Percentiles rank a stretch among this genome's conserved stretches.
Conservation (phyloP, 2,329 filamentous ascomycete genomes). For the Clonostachys rosea region DNA sequence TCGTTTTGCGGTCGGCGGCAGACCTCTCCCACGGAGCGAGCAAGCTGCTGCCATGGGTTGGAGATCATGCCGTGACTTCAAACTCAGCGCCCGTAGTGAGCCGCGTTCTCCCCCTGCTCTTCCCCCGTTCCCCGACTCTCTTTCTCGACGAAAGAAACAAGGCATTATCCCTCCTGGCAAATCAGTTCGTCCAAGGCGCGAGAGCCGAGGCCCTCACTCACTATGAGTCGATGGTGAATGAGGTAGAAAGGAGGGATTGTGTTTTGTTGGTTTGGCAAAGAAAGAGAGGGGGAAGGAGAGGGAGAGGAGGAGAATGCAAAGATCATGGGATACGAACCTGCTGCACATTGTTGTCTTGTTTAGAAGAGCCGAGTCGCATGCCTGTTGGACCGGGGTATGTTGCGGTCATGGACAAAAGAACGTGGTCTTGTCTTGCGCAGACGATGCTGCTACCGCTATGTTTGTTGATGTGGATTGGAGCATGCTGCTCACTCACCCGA, state of each 20-base stretch:
- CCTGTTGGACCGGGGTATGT: no score
- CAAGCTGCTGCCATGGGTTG: neutral
- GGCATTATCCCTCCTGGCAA: neutral
- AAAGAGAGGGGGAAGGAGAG: constrained; percentile 3
- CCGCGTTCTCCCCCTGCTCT: constrained; percentile 39
- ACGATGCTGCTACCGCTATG: constrained; percentile 5
- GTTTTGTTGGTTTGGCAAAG: no score
- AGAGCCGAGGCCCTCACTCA: no score
- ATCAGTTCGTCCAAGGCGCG: neutral
- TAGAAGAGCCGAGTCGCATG: no score
- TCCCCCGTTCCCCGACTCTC: neutral
- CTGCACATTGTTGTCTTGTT: neutral
- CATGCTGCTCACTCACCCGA: constrained; percentile 69
- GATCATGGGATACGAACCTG: constrained; percentile 39
- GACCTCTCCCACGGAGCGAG: constrained; percentile 28
- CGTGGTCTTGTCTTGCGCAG: no score
- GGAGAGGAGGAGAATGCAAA: constrained; percentile 20
- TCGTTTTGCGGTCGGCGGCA: constrained; percentile 22
- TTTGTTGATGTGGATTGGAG: constrained; percentile 4
- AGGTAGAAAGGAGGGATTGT: no score
- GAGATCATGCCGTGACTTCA: constrained; percentile 13
- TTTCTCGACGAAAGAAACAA: neutral
- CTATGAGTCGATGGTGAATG: no score
- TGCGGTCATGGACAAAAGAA: no score
- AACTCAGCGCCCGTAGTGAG: constrained; percentile 85